Percentiles rank a stretch among this genome's conserved stretches.
Evolutionary conservation across 495 filamentous ascomycete genomes (phyloP).

Genomic region (Terfezia claveryi): DNA sequence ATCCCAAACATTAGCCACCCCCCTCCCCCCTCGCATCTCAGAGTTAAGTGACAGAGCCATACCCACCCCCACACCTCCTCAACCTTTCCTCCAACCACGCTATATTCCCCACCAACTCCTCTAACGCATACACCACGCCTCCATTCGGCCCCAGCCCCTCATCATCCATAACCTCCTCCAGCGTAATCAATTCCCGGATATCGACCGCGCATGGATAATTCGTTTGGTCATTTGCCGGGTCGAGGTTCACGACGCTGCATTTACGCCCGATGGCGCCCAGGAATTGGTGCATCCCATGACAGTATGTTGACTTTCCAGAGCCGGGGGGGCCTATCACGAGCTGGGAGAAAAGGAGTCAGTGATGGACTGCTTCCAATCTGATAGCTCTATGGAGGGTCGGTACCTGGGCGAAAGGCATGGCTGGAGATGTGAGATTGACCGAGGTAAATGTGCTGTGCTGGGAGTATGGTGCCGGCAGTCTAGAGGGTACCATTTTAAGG

Average conservation of each 20-base stretch:
- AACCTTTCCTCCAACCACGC: conserved; percentile 71
- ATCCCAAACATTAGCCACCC: neutral
- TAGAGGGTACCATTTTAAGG: too few species aligned
- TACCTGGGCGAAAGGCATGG: conserved; percentile 20
- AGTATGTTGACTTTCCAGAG: conserved; percentile 90
- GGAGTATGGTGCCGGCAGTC: too few species aligned
- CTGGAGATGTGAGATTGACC: too few species aligned
- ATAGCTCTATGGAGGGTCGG: neutral
- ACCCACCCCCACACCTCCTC: conserved; percentile 40
- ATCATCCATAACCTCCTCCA: conserved; percentile 90
- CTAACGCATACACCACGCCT: conserved; percentile 74
- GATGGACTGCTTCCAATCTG: neutral
- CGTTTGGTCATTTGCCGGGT: conserved; percentile 80
- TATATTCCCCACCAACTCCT: conserved; percentile 80
- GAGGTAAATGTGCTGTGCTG: too few species aligned
- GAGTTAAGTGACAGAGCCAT: neutral
- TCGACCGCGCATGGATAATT: conserved; percentile 71
- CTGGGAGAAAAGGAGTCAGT: conserved; percentile 26
- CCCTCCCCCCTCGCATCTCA: neutral
- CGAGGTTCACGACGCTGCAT: conserved; percentile 86
- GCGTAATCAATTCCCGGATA: conserved; percentile 62
- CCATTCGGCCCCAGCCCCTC: conserved; percentile 85
- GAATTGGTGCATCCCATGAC: conserved; percentile 97
- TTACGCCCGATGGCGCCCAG: conserved; percentile 81
- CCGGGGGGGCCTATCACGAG: conserved; percentile 84